Base-by-base conservation (phyloP, 148 eudicot species). In the Euryodendron excelsum region DNA sequence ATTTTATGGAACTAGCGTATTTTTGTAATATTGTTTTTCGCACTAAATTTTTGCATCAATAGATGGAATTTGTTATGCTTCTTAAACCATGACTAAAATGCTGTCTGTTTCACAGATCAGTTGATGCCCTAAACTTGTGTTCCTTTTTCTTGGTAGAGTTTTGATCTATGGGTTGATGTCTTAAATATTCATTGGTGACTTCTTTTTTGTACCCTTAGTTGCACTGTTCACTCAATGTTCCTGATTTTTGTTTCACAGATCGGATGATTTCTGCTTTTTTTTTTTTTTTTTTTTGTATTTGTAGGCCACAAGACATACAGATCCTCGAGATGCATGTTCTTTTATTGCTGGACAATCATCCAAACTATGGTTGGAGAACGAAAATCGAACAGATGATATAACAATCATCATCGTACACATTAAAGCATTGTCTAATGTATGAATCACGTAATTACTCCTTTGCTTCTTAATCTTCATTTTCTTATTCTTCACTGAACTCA, bases 351-450 rank as follows among this genome's bases (percentile, higher is more conserved):
- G 82, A 76, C 97, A 95, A 84, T 91, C 99, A 17, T 95, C 90
- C 87, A 93, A 89, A 76, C 74, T 89, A 68, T 95, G 99, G 99
- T 80, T 95, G 83, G 90, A 88, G 85, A 82, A 90, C 52, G 97
- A 93, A 71, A 90, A 84, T 67, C 92, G 99, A 74, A 93, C 98
- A 1, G 99, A 95, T 82, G 99, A 95, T 86, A 93, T 95, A 69
- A 93, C 97, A 55, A 82, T 95, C 81, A 91, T 95, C 84, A 80
- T 93, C 77, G 92, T 88, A 74, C 94, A 88, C 70, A 75, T 95
- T 75, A 91, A 88, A 77, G 92, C 86, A 73, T 85, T 93, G 80
- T 83, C 86, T 23, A 79, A 72, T 82, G 98, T 88, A 90, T 79
- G 90, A 77, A 77, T n/a, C 62, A 61, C 36, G 61, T 69, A 62